Evolutionary conservation across 305 asterid genomes (phyloP).

Genomic region (Fraxinus nigra): DNA sequence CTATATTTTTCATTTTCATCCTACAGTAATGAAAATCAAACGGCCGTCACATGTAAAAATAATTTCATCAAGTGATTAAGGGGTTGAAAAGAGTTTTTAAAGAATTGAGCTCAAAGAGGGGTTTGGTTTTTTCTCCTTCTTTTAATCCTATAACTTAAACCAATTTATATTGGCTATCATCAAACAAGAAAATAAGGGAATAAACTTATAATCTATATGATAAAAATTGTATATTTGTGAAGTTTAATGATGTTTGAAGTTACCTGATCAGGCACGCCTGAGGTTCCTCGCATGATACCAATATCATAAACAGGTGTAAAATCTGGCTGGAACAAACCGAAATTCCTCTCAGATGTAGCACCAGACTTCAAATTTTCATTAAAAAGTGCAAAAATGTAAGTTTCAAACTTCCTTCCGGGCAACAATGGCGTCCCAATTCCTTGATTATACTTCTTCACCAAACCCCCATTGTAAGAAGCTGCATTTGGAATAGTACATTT

Average conservation of each 20-base stretch:
- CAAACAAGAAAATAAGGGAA: not conserved
- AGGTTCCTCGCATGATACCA: constrained; percentile 50
- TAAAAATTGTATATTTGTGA: not conserved
- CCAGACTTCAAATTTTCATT: constrained; percentile 74
- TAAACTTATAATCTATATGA: not conserved
- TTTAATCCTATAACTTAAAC: not conserved
- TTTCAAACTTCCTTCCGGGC: constrained; percentile 59
- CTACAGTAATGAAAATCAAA: no score
- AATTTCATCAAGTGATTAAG: no score
- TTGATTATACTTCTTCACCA: constrained; percentile 38
- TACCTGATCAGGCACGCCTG: constrained; percentile 37
- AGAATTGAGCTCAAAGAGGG: no score
- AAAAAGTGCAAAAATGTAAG: constrained; percentile 58
- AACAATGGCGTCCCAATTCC: constrained; percentile 73
- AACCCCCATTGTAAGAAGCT: constrained; percentile 59
- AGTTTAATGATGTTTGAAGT: not conserved
- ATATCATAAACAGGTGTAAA: constrained; percentile 57
- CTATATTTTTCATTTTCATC: no score
- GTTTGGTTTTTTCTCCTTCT: no score
- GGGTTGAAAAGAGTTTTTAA: no score
- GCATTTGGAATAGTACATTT: constrained; percentile 60
- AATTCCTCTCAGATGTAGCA: constrained; percentile 57
- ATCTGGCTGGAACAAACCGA: constrained; percentile 73
- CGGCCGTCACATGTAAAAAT: no score
- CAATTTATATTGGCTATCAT: not conserved